Evolutionary conservation across 2,329 filamentous ascomycete species (phyloP), one percentile per base, ranked within the genome.

Genomic region (Diaporthe nobilis): DNA sequence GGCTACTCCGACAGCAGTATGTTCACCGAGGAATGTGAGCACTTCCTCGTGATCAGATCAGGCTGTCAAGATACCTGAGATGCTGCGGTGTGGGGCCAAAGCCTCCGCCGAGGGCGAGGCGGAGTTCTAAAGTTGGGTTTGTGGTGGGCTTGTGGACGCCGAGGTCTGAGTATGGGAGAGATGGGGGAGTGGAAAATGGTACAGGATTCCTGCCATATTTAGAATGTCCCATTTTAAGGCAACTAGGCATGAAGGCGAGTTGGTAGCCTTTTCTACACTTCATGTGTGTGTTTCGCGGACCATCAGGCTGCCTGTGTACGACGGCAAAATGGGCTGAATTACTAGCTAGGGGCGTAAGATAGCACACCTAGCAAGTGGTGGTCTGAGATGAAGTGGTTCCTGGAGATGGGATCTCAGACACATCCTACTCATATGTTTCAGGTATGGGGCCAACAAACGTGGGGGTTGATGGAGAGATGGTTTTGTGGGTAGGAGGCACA

Each of bases 61-160:
- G 31, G 22, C n/a, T 39, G 13, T 68, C 31, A 39, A 20, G 22
- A 53, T 22, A 17, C n/a, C 20, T 51, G 44, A 37, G 4, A n/a
- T 67, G 12, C 31, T 68, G 63, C 22, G 31, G 63, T 51, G 31
- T 34, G 31, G 61, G 25, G 25, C 13, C 61, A 68, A 25, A 39
- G 47, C 63, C 63, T 39, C 31, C 9, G 8, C 63, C 25, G 60
- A 17, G 31, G 5, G 31, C 47, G 15, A 39, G 44, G 47, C 63
- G 22, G 22, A 53, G 47, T n/a, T n/a, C n/a, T n/a, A n/a, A n/a
- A n/a, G n/a, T 17, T 53, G 63, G 63, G 34, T 31, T 68, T 37
- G 47, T 68, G 47, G 47, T 53, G 63, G 63, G 34, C 47, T 68
- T 37, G 47, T 68, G 47, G 47, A 68, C 63, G 47, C 63, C 63